Evolutionary conservation across 2,329 filamentous ascomycete genomes (phyloP).

Genomic region (Trichophyton verrucosum): DNA sequence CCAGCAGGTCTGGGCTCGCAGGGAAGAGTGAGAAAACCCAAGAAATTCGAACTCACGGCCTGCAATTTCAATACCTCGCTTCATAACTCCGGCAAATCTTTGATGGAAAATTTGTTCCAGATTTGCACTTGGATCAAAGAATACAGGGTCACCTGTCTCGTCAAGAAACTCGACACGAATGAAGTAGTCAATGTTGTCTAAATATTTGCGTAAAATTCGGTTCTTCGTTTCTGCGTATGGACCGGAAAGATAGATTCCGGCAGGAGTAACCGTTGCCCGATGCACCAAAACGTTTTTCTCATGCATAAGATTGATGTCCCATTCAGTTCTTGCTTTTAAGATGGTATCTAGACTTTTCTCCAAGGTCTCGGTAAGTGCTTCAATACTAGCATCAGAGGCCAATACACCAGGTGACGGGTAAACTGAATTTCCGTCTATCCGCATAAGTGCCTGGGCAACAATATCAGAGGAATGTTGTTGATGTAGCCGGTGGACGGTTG

Average conservation of each 20-base stretch:
- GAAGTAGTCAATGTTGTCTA: constrained; percentile 49
- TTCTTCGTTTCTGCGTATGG: constrained; percentile 53
- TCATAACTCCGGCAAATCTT: constrained; percentile 51
- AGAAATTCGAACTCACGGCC: constrained; percentile 54
- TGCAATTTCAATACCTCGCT: constrained; percentile 49
- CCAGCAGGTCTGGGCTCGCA: constrained; percentile 59
- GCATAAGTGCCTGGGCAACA: constrained; percentile 40
- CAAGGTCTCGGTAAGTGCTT: constrained; percentile 25
- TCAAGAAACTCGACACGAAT: constrained; percentile 61
- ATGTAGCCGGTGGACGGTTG: constrained; percentile 30
- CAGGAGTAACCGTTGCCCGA: constrained; percentile 48
- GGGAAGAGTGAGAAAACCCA: constrained; percentile 67
- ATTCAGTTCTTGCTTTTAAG: background rate
- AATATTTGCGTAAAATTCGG: constrained; percentile 55
- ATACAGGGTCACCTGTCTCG: constrained; percentile 55
- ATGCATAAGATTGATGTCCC: constrained; percentile 1
- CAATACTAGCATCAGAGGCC: constrained; percentile 30
- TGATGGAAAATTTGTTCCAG: constrained; percentile 41
- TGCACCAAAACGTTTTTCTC: constrained; percentile 41
- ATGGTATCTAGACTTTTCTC: constrained; percentile 1
- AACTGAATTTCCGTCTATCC: constrained; percentile 41
- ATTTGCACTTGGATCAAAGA: constrained; percentile 41
- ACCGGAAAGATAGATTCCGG: constrained; percentile 38
- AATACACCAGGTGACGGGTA: constrained; percentile 43
- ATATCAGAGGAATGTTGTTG: constrained; percentile 4